Evolutionary conservation across 257 asterid genomes (phyloP), one percentile per base, ranked within the genome.

Genomic region (Capsicum rhomboideum): DNA sequence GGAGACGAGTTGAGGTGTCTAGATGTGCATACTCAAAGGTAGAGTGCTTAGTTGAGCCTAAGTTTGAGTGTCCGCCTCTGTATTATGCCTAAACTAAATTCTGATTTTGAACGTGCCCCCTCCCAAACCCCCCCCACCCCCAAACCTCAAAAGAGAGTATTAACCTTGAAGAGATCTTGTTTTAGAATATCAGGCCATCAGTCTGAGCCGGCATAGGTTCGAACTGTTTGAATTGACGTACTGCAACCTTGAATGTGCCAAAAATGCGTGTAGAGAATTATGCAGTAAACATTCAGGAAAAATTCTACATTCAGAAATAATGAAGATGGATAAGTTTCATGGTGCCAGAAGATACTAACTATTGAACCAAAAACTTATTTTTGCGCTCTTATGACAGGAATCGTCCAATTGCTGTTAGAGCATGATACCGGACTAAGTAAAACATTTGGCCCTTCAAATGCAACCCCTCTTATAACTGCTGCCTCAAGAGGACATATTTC

Each of bases 401-500:
- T 91, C 61, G 92, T 91, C 53, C 90, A 88, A 85, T 85, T 87
- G 74, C 86, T 91, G 40, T 85, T 91, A 52, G 89, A 88, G 56
- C 91, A 91, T 75, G 92, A 91, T 55, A 85, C 87, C 4, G 90
- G 78, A 44, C 89, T 91, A n/a, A 87, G 91, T 79, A 90, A 90
- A 91, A 88, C 94, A 1, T 82, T 91, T 78, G 94, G 89, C 26
- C 84, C 90, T 46, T 91, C 92, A 53, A 90, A 91, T 87, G 91
- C 91, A 34, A 91, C 92, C 54, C 91, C 92, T 74, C 91, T 91
- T 82, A 89, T 88, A 87, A 88, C 92, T 67, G 92, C 94, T 53
- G 94, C 94, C 83, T 83, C 90, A 3, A 89, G 86, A 84, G 94
- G 92, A 75, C 92, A 91, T 79, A 83, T 79, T 8, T 55, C 87